A percentile compares a stretch with the other conserved stretches of the same genome.
Evolutionary conservation across 2,329 filamentous ascomycete species (phyloP).

Genomic region (Fusarium chaquense): DNA sequence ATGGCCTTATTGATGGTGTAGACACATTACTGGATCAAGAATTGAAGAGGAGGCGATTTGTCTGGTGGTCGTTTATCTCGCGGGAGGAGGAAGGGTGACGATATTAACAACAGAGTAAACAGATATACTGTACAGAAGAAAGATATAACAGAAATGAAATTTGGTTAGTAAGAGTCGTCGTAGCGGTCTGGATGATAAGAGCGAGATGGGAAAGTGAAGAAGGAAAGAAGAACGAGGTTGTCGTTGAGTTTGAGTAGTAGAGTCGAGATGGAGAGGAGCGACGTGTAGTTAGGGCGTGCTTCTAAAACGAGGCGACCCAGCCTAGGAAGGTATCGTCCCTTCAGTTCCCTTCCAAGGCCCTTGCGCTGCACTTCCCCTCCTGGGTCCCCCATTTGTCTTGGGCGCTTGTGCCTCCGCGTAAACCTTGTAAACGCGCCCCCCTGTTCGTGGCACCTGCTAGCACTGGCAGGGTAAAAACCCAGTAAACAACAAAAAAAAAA

Average conservation of each 20-base stretch:
- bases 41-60: conserved; percentile 34
- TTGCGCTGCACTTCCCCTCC: conserved; percentile 27
- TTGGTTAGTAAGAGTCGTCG: conserved; percentile 6
- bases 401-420: conserved; percentile 48
- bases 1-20: conserved; percentile 46
- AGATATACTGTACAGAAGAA: not conserved
- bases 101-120: conserved; percentile 12
- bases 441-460: conserved; percentile 35
- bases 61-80: conserved; percentile 18
- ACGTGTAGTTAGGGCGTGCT: conserved; percentile 44
- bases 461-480: conserved; percentile 23
- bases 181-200: conserved; percentile 9
- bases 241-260: conserved; percentile 28
- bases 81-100: conserved; percentile 9
- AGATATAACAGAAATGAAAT: conserved; percentile 1
- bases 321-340: conserved; percentile 43
- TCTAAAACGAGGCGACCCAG: conserved; percentile 47
- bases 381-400: conserved; percentile 36
- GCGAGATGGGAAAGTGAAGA: conserved; percentile 16
- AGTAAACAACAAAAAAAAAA: conserved; percentile 26
- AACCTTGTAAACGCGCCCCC: conserved; percentile 49
- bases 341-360: conserved; percentile 42
- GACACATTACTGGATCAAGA: conserved; percentile 46
- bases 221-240: conserved; percentile 36
- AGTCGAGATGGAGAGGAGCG: conserved; percentile 40